These are phyloP conservation scores for Salix arbutifolia DNA, from an alignment of 345 rosid genomes.

Conservation along the genomic window DNA sequence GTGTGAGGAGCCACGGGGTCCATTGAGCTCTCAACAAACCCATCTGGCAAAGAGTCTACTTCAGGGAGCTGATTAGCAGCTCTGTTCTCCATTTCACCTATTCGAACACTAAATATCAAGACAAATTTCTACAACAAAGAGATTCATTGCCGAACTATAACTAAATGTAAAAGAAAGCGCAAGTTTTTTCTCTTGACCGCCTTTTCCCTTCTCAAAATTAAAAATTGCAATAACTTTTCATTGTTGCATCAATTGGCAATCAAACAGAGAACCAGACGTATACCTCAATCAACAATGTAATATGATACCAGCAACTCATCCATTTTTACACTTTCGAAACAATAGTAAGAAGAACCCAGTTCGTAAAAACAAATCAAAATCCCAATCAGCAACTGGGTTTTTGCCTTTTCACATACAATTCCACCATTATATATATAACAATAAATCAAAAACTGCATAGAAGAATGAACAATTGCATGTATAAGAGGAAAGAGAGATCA, in stretches of 20 bases:
- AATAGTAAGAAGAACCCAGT: background rate
- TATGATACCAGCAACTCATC: background rate
- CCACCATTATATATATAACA: background rate
- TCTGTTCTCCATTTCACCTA: constrained; percentile 54
- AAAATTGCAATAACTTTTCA: background rate
- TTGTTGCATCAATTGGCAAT: background rate
- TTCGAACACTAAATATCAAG: background rate
- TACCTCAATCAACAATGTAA: background rate
- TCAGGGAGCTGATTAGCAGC: constrained; percentile 75
- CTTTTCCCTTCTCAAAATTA: background rate
- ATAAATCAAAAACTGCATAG: too few relatives aligned
- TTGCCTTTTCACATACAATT: background rate
- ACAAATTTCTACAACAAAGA: background rate
- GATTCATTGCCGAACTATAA: background rate
- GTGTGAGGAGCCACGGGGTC: constrained; percentile 52
- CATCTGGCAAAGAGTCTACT: constrained; percentile 88
- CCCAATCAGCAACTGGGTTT: background rate
- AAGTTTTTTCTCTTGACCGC: background rate
- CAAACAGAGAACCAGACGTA: background rate
- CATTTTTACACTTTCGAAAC: background rate
- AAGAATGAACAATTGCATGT: too few relatives aligned
- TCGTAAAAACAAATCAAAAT: background rate
- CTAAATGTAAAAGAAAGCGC: background rate
- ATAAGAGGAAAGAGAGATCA: background rate
- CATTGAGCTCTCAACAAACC: constrained; percentile 70